Evolutionary conservation across 2,329 filamentous ascomycete genomes (phyloP).

Genomic region (Boeremia lycopersici): DNA sequence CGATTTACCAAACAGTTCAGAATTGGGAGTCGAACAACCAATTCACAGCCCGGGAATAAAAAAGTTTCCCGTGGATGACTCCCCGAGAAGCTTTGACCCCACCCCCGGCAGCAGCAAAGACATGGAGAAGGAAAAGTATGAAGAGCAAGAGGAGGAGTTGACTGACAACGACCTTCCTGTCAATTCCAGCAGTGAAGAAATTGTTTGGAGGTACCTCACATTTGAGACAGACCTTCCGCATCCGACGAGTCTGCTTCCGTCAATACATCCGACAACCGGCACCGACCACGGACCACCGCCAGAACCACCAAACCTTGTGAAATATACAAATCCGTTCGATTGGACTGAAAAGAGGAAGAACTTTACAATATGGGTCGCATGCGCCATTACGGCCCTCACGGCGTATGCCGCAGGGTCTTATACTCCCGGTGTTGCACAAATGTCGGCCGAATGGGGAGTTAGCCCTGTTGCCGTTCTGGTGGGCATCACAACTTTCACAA

Average conservation of each 20-base stretch:
- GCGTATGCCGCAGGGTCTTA: constrained; percentile 84
- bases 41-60: constrained; percentile 40
- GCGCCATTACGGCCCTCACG: constrained; percentile 74
- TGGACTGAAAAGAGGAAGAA: constrained; percentile 75
- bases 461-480: constrained; percentile 69
- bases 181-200: constrained; percentile 29
- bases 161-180: not conserved
- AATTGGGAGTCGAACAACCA: constrained; percentile 18
- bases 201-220: constrained; percentile 65
- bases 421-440: constrained; percentile 69
- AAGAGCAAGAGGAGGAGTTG: constrained; percentile 22
- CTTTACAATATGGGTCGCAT: constrained; percentile 74
- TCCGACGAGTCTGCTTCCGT: constrained; percentile 34
- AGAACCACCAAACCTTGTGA: constrained; percentile 66
- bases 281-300: constrained; percentile 54
- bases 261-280: constrained; percentile 23
- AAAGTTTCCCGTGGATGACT: constrained; percentile 15
- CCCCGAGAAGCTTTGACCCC: constrained; percentile 19
- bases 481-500: constrained; percentile 81
- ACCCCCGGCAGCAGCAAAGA: constrained; percentile 15
- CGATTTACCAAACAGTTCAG: constrained; percentile 35
- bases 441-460: constrained; percentile 69
- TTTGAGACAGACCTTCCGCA: constrained; percentile 65
- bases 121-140: constrained; percentile 21
- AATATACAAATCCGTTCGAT: constrained; percentile 71